phyloP scores from a whole-genome alignment of 2,329 filamentous ascomycete species.

The Colletotrichum sp. region DNA sequence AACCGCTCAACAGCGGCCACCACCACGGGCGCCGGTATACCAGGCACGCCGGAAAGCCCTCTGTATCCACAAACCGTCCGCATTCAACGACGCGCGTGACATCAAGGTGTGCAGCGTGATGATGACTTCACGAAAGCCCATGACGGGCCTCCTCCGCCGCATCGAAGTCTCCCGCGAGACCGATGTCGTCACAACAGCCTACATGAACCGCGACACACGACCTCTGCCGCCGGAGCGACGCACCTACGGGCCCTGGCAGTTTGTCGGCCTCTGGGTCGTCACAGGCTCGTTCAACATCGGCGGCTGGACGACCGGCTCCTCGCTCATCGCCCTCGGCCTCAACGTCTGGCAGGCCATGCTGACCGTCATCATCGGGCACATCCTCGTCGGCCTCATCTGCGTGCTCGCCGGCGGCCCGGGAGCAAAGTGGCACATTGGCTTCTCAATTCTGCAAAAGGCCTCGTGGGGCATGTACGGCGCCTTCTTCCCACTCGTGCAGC shows the following conservation, averaged over 20 bases:
- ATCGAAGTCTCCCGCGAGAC: constrained; percentile 28
- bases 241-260: constrained; percentile 35
- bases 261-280: constrained; percentile 36
- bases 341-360: constrained; percentile 32
- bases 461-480: constrained; percentile 31
- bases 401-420: constrained; percentile 29
- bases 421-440: constrained; percentile 32
- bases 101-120: neutral
- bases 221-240: constrained; percentile 32
- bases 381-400: constrained; percentile 28
- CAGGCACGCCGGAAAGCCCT: neutral
- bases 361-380: constrained; percentile 28
- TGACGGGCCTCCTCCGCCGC: constrained; percentile 15
- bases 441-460: constrained; percentile 29
- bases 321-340: constrained; percentile 30
- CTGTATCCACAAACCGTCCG: neutral
- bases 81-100: neutral
- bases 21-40: neutral
- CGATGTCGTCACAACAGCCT: constrained; percentile 27
- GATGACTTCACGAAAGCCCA: neutral
- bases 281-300: constrained; percentile 38
- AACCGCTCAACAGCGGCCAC: neutral
- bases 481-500: constrained; percentile 28
- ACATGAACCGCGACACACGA: constrained; percentile 32
- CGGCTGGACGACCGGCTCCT: constrained; percentile 35